Base-by-base conservation (phyloP, 768 basidiomycete genomes). In the Neoboletus magnificus region DNA sequence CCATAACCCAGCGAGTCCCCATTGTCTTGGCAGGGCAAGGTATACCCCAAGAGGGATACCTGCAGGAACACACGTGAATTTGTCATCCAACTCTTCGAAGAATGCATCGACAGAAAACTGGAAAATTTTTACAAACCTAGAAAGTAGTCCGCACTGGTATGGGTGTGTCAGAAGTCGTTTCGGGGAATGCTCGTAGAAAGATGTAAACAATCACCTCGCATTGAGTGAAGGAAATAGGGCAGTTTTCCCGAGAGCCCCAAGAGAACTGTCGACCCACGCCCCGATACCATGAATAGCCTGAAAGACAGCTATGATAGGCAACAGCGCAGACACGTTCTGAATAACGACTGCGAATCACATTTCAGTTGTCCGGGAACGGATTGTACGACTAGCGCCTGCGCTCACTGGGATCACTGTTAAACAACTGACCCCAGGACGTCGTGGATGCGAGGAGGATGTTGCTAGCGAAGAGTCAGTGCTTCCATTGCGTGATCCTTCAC, bases 351-450 rank as follows among this genome's bases (percentile, higher is more conserved):
- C 76, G 22, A n/a, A 49, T 8, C 35, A 16, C 30, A 25, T 27
- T 22, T 33, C 9, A 30, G 35, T 39, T n/a, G n/a, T 23, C 23
- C 10, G 3, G 29, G 20, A 32, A 12, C 9, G 32, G 30, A 16
- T n/a, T 3, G 27, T 15, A n/a, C 39, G 25, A 16, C 22, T 0
- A 3, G 39, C 18, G 15, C 3, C 6, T 43, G 40, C 25, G 67
- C 72, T 47, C 56, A 74, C 71, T 56, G 1, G 73, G 71, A 63
- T 86, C 84, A 43, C 76, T 74, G 60, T 85, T 86, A 74, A 87
- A 87, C 18, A 88, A 59, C 50, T 75, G 71, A 11, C 77, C 86
- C 82, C 82, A 86, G 7, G 73, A 70, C 37, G 75, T 60, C 12
- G 79, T 68, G 66, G 76, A 82, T 27, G 73, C 65, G 51, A 80